Percentiles rank a stretch among this genome's conserved stretches.
These are phyloP conservation scores for Metschnikowia corniflorae DNA, from an alignment of 805 yeast species.

Conservation along the genomic window DNA sequence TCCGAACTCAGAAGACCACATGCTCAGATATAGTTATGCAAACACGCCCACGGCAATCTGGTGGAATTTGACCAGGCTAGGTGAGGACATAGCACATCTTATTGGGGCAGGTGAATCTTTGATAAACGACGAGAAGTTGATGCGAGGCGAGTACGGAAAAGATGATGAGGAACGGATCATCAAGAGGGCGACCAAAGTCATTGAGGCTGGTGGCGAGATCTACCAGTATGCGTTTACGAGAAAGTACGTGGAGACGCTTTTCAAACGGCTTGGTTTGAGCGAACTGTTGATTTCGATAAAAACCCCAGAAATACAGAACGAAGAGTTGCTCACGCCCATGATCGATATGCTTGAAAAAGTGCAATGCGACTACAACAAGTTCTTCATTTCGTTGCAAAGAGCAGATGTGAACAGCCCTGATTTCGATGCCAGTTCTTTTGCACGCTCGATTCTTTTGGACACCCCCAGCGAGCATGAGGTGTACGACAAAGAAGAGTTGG, in stretches of 20 bases:
- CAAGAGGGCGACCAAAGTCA: conserved; percentile 59
- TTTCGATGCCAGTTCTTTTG: conserved; percentile 15
- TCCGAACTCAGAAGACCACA: conserved; percentile 84
- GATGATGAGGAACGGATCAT: conserved; percentile 51
- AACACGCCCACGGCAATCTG: conserved; percentile 84
- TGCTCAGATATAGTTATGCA: conserved; percentile 68
- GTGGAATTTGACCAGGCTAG: conserved; percentile 88
- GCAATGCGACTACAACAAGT: conserved; percentile 74
- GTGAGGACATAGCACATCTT: conserved; percentile 77
- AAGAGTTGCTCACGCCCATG: conserved; percentile 53
- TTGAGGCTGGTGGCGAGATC: conserved; percentile 60
- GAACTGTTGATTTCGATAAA: conserved; percentile 29
- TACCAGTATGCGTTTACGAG: conserved; percentile 61
- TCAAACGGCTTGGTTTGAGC: conserved; percentile 65
- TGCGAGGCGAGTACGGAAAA: conserved; percentile 28
- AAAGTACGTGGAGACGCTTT: conserved; percentile 54
- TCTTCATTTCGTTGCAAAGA: conserved; percentile 63
- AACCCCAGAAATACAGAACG: conserved; percentile 38
- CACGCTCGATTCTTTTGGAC: conserved; percentile 21
- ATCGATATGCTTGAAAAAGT: conserved; percentile 58
- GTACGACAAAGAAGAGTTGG: conserved; percentile 37
- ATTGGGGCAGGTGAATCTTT: conserved; percentile 66
- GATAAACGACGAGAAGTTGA: conserved; percentile 32
- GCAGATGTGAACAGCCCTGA: conserved; percentile 27
- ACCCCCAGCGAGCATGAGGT: conserved; percentile 16